Base-by-base conservation (phyloP, 2,329 filamentous ascomycete species). In the Teratosphaeriaceae sp. region DNA sequence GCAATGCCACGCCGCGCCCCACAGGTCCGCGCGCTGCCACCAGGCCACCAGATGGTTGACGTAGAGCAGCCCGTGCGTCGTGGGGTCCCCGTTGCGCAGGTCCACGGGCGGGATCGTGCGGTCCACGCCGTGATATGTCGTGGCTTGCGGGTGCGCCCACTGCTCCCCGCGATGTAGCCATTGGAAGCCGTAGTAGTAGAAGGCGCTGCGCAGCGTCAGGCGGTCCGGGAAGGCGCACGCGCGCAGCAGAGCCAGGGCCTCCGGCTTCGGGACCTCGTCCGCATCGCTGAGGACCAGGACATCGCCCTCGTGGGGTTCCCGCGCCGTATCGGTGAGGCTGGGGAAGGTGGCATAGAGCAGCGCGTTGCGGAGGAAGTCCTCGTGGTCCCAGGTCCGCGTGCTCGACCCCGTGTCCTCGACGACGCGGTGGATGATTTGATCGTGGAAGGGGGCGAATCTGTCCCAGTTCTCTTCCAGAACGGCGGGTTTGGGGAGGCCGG, bases 61-160 rank as follows among this genome's bases (percentile, higher is more conserved):
- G 33, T 39, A 38, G 26, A 48, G 42, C 27, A 43, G 43, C 35
- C 31, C 63, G 60, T 24, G 61, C 60, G 3, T 66, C 37, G 3
- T 67, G 67, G 33, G 68, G 65, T 40, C 71, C 67, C 30, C 70
- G 65, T 48, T 68, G 20, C 78, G 72, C 39, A 82, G 64, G 51
- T 78, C 69, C 20, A 69, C 68, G 0, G 78, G 79, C 16, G 63
- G 58, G 34, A 82, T 62, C 5, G 79, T 82, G n/a, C 52, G 45
- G 53, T 63, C 36, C 13, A 57, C 21, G 54, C 71, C 72, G 37
- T 67, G 61, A 57, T 72, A 81, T 43, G 68, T 70, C 1, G 78
- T 81, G 1, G 77, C 79, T 56, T 82, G 76, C 1, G 79, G 78
- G 43, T 80, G 76, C 6, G 65, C 58, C 77, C 78, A 81, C 46